phyloP scores from a whole-genome alignment of 345 rosid genomes.

The Bruguiera parviflora region DNA sequence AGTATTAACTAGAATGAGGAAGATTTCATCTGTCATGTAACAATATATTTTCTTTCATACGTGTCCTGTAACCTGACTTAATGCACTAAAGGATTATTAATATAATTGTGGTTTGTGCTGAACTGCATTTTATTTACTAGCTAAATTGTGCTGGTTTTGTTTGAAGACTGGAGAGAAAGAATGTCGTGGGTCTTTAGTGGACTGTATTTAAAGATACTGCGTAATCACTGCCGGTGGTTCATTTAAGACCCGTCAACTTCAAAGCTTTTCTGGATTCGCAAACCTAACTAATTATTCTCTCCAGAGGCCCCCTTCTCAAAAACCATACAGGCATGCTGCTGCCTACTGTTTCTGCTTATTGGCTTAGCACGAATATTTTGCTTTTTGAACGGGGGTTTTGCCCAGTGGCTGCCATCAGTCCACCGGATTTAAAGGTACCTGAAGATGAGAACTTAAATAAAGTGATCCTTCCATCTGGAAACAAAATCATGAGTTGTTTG shows the following conservation, averaged over 20 bases:
- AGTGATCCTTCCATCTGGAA: not conserved
- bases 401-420: not conserved
- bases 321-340: too few species aligned
- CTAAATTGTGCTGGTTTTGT: not conserved
- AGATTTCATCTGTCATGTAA: conserved; percentile 6
- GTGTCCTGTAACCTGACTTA: conserved; percentile 18
- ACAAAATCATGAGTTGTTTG: not conserved
- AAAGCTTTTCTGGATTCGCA: conserved; percentile 24
- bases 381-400: not conserved
- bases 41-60: conserved; percentile 18
- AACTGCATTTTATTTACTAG: not conserved
- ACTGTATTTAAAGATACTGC: not conserved
- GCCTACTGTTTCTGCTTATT: not conserved
- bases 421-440: not conserved
- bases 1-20: conserved; percentile 20
- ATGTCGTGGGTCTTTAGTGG: not conserved
- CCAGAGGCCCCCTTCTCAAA: too few species aligned
- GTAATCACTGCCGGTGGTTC: not conserved
- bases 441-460: not conserved
- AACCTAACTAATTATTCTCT: not conserved
- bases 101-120: conserved; percentile 7
- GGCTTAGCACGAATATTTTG: conserved; percentile 14
- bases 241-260: conserved; percentile 8
- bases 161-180: not conserved
- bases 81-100: conserved; percentile 12